A percentile compares a stretch with the other conserved stretches of the same genome.
phyloP scores from a whole-genome alignment of 768 basidiomycete genomes.

The Cystobasidium ongulense region DNA sequence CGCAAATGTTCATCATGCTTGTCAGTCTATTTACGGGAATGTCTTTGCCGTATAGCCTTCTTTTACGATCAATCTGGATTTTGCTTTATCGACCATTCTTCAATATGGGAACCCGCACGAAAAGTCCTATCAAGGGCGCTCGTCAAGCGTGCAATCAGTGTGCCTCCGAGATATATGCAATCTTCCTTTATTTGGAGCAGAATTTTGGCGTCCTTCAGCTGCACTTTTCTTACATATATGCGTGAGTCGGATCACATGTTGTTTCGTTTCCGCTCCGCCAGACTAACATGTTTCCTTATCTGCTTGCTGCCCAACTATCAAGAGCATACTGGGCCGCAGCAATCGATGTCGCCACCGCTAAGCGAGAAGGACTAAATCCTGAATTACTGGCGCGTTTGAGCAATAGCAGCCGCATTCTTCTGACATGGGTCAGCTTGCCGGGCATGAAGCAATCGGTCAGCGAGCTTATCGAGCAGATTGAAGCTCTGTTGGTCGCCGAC shows the following conservation, averaged over 20 bases:
- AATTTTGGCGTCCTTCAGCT: conserved; percentile 8
- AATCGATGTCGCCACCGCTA: conserved; percentile 10
- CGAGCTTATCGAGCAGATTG: conserved; percentile 10
- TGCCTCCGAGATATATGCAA: not conserved
- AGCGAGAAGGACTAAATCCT: conserved; percentile 14
- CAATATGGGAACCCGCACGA: not conserved
- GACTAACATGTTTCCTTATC: not conserved
- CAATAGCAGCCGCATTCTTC: conserved; percentile 1
- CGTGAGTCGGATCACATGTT: not conserved
- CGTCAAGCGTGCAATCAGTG: conserved; percentile 4
- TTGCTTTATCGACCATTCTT: conserved; percentile 8
- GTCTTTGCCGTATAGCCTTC: not conserved
- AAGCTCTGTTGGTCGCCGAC: not conserved
- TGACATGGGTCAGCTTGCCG: conserved; percentile 23
- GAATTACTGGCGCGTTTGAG: not conserved
- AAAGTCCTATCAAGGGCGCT: not conserved
- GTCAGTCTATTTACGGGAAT: not conserved
- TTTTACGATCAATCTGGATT: conserved; percentile 8
- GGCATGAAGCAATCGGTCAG: conserved; percentile 19
- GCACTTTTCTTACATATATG: conserved; percentile 4
- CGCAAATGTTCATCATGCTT: not conserved
- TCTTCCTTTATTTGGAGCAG: conserved; percentile 4
- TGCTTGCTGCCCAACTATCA: too few relatives aligned
- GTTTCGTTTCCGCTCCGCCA: not conserved
- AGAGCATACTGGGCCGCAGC: conserved; percentile 11